Evolutionary conservation across 2,329 filamentous ascomycete species (phyloP).

Genomic region (Fusarium equiseti): DNA sequence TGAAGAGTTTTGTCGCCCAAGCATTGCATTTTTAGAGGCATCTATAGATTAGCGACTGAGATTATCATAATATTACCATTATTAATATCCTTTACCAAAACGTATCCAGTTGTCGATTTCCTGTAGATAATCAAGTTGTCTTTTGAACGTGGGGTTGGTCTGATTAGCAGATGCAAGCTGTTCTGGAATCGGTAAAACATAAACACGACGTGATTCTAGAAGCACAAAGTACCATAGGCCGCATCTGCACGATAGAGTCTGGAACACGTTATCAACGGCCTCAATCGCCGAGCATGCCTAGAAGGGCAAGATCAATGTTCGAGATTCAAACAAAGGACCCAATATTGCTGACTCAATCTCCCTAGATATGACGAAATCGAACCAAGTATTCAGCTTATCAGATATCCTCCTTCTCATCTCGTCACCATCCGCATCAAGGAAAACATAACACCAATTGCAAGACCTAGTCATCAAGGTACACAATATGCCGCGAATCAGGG

Average conservation of each 20-base stretch:
- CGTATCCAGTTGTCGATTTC: not conserved
- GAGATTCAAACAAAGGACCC: constrained; percentile 1
- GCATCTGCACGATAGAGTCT: not conserved
- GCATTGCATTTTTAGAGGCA: not conserved
- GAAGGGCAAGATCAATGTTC: not conserved
- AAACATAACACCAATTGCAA: not conserved
- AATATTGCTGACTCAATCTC: not conserved
- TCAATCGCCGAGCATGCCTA: not conserved
- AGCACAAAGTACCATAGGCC: not conserved
- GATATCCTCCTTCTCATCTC: constrained; percentile 6
- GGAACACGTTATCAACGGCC: not conserved
- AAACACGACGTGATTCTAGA: not conserved
- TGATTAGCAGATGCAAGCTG: not conserved
- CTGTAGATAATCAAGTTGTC: not conserved
- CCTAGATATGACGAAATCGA: not conserved
- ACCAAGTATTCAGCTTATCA: not conserved
- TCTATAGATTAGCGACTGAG: not conserved
- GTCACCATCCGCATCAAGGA: not conserved
- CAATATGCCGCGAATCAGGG: not conserved
- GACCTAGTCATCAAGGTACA: not conserved
- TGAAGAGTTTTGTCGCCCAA: not conserved
- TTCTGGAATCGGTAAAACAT: not conserved
- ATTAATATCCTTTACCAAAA: not conserved
- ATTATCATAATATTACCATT: not conserved
- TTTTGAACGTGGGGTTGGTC: not conserved